These are phyloP conservation scores for Phytophthora cryptogea DNA, from an alignment of 352 stramenopile species.

Conservation along the genomic window DNA sequence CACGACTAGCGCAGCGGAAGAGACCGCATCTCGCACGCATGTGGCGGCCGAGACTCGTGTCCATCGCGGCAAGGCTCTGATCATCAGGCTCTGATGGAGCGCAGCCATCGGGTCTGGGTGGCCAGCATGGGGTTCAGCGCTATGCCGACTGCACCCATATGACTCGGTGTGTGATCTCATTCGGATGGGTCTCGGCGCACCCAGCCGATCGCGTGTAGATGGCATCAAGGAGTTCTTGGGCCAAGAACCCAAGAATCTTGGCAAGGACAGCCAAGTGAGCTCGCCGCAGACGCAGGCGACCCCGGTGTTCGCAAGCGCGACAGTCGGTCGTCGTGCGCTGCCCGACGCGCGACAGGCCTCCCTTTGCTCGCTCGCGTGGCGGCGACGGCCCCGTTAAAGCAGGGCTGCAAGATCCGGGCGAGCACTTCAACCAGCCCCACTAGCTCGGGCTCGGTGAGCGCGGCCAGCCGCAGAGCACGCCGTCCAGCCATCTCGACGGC, in stretches of 20 bases:
- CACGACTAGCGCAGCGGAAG: slow-evolving; percentile 33
- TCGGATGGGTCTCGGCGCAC: not conserved
- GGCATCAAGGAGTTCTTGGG: too few species aligned
- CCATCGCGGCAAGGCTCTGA: not conserved
- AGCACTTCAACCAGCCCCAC: slow-evolving; percentile 16
- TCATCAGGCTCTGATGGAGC: not conserved
- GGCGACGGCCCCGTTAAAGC: slow-evolving; percentile 19
- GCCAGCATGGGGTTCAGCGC: slow-evolving; percentile 8
- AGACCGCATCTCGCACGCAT: slow-evolving; percentile 37
- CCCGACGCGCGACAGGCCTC: slow-evolving; percentile 22
- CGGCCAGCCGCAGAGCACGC: slow-evolving; percentile 4
- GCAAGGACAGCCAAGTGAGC: not conserved
- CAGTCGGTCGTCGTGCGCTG: slow-evolving; percentile 15
- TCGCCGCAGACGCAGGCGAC: not conserved
- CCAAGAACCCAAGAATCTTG: too few species aligned
- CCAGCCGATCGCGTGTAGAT: slow-evolving; percentile 1
- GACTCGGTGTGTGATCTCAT: slow-evolving; percentile 22
- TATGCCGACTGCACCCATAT: slow-evolving; percentile 18
- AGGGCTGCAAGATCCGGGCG: slow-evolving; percentile 5
- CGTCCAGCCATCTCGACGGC: slow-evolving; percentile 19
- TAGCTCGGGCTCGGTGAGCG: slow-evolving; percentile 10
- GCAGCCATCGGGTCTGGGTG: slow-evolving; percentile 12
- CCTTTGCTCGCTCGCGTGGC: slow-evolving; percentile 14
- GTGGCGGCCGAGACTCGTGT: slow-evolving; percentile 7
- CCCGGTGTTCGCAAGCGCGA: slow-evolving; percentile 19